Evolutionary conservation across 805 yeast genomes (phyloP).

Genomic region (Ogataea trehalophila): DNA sequence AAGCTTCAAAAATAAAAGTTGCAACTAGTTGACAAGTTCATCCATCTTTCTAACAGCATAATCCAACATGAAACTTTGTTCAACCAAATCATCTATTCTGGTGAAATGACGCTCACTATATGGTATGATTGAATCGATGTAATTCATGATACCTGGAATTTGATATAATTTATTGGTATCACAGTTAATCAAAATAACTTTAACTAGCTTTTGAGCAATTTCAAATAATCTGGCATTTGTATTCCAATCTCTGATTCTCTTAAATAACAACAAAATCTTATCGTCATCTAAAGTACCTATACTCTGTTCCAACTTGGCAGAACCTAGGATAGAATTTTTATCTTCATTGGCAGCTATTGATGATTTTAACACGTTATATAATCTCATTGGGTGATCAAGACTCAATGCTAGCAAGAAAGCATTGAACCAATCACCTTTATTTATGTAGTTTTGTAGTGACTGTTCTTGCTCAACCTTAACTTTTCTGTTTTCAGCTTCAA

Average conservation of each 20-base stretch:
- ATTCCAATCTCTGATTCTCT: slow-evolving; percentile 91
- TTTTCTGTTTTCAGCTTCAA: slow-evolving; percentile 51
- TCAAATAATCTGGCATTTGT: slow-evolving; percentile 77
- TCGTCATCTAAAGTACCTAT: slow-evolving; percentile 54
- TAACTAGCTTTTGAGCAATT: slow-evolving; percentile 73
- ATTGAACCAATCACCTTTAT: slow-evolving; percentile 73
- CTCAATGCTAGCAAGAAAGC: slow-evolving; percentile 85
- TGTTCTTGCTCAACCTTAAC: slow-evolving; percentile 82
- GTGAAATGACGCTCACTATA: slow-evolving; percentile 82
- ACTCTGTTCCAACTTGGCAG: slow-evolving; percentile 56
- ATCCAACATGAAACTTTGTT: slow-evolving; percentile 81
- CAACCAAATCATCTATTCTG: slow-evolving; percentile 74
- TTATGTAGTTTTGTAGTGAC: slow-evolving; percentile 68
- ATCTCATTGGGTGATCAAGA: slow-evolving; percentile 84
- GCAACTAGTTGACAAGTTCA: slow-evolving; percentile 24
- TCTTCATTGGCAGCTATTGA: slow-evolving; percentile 51
- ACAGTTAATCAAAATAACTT: slow-evolving; percentile 55
- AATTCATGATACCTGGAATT: slow-evolving; percentile 60
- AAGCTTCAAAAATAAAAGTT: too few species aligned
- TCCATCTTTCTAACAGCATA: slow-evolving; percentile 79
- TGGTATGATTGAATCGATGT: slow-evolving; percentile 76
- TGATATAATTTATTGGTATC: slow-evolving; percentile 53
- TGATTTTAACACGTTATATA: slow-evolving; percentile 70
- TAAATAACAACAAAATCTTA: slow-evolving; percentile 56
- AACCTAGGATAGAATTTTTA: slow-evolving; percentile 47